phyloP scores from a whole-genome alignment of 441 rosid genomes.

The Theobroma grandiflorum region DNA sequence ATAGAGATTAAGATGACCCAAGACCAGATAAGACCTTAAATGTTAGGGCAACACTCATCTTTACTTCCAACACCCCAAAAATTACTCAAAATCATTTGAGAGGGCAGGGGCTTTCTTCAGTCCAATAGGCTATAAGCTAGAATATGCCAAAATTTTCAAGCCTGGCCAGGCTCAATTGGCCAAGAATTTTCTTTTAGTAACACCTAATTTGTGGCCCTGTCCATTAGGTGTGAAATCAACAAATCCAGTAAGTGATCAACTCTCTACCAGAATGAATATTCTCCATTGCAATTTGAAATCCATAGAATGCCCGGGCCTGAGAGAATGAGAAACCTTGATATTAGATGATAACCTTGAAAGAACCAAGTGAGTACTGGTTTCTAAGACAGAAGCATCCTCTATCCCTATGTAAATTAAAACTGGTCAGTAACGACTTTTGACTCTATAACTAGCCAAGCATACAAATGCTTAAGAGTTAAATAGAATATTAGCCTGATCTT shows the following conservation, averaged over 20 bases:
- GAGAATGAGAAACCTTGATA: slow-evolving; percentile 24
- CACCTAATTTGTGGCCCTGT: neutral
- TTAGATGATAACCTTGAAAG: slow-evolving; percentile 30
- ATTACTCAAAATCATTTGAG: neutral
- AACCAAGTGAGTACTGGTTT: slow-evolving; percentile 4
- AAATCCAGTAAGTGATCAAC: slow-evolving; percentile 22
- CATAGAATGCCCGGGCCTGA: slow-evolving; percentile 94
- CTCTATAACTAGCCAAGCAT: neutral
- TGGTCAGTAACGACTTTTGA: neutral
- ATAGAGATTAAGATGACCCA: neutral
- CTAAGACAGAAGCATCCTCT: neutral
- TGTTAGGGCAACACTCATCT: neutral
- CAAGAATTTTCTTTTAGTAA: neutral
- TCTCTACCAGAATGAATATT: slow-evolving; percentile 90
- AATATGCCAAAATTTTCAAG: slow-evolving; percentile 12
- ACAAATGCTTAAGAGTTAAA: neutral
- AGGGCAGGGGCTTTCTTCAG: neutral
- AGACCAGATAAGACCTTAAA: neutral
- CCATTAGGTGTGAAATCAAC: neutral
- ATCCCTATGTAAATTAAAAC: slow-evolving; percentile 1
- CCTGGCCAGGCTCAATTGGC: neutral
- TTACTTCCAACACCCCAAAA: neutral
- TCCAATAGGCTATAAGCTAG: neutral
- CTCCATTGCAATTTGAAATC: slow-evolving; percentile 96
- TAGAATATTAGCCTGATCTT: neutral